Evolutionary conservation across 208 protist species (phyloP).

Genomic region (Crithidia thermophila): DNA sequence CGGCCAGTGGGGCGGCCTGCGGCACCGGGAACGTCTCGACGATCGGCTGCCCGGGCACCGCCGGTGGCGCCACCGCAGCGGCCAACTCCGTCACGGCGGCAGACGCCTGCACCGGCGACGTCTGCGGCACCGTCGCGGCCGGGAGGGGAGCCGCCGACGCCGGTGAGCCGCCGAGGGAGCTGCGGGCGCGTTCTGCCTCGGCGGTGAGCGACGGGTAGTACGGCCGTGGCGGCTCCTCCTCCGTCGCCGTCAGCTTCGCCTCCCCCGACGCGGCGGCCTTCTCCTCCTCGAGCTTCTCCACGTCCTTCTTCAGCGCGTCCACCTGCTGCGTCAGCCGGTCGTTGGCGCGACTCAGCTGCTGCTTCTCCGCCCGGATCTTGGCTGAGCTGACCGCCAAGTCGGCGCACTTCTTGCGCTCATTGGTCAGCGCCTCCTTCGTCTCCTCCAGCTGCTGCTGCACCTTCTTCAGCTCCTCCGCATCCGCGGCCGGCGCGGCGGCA

Average conservation of each 20-base stretch:
- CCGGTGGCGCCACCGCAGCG: too few species aligned
- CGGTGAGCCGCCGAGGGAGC: not conserved
- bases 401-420: slow-evolving; percentile 64
- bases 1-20: too few species aligned
- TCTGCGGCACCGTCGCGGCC: not conserved
- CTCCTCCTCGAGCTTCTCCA: slow-evolving; percentile 31
- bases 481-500: slow-evolving; percentile 1
- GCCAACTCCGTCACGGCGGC: not conserved
- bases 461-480: slow-evolving; percentile 45
- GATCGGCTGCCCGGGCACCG: too few species aligned
- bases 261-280: slow-evolving; percentile 1
- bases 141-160: not conserved
- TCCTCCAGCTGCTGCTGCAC: slow-evolving; percentile 64
- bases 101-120: not conserved
- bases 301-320: slow-evolving; percentile 41
- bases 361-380: slow-evolving; percentile 61
- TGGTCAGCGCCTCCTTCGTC: slow-evolving; percentile 67
- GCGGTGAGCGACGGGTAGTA: slow-evolving; percentile 9
- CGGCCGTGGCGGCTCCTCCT: slow-evolving; percentile 3
- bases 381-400: slow-evolving; percentile 62
- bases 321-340: slow-evolving; percentile 60
- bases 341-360: slow-evolving; percentile 52
- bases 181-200: slow-evolving; percentile 27
- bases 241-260: slow-evolving; percentile 10
- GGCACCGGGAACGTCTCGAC: too few species aligned